Percentiles rank a stretch among this genome's conserved stretches.
phyloP scores from a whole-genome alignment of 108 stramenopile species.

The Skeletonema potamos region DNA sequence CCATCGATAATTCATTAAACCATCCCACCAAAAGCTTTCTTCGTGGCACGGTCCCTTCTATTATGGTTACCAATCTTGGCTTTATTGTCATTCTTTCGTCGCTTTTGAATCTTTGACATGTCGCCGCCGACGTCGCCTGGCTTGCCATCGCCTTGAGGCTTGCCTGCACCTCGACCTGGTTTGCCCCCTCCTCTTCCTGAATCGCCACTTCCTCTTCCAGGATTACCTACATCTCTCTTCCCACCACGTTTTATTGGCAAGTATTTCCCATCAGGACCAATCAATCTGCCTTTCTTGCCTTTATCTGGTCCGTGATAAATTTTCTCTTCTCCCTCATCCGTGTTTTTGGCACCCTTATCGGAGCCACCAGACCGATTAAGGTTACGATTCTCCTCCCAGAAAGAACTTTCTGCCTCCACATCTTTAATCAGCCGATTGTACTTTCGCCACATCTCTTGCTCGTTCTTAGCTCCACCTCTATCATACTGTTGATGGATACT shows the following conservation, averaged over 20 bases:
- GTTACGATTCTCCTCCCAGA: conserved; percentile 61
- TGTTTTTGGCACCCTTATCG: conserved; percentile 8
- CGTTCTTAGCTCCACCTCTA: conserved; percentile 30
- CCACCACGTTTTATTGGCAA: conserved; percentile 54
- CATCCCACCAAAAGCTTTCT: conserved; percentile 52
- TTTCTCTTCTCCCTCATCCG: conserved; percentile 30
- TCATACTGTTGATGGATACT: conserved; percentile 54
- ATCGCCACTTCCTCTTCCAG: conserved; percentile 1
- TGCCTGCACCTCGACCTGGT: conserved; percentile 5
- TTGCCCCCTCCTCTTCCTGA: neutral
- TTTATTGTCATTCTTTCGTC: conserved; percentile 67
- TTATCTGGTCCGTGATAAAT: conserved; percentile 84
- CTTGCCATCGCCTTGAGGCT: neutral
- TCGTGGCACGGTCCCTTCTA: conserved; percentile 57
- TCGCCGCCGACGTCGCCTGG: conserved; percentile 21
- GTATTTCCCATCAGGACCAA: conserved; percentile 79
- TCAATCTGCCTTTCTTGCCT: conserved; percentile 74
- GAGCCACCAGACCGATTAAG: conserved; percentile 19
- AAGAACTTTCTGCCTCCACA: conserved; percentile 62
- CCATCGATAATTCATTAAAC: conserved; percentile 10
- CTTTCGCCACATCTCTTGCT: conserved; percentile 48
- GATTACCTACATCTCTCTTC: conserved; percentile 30
- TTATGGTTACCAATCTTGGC: conserved; percentile 66
- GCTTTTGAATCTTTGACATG: conserved; percentile 62
- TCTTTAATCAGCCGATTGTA: conserved; percentile 71